A percentile compares a stretch with the other conserved stretches of the same genome.
phyloP scores from a whole-genome alignment of 352 stramenopile species.

The Phytophthora capsici region DNA sequence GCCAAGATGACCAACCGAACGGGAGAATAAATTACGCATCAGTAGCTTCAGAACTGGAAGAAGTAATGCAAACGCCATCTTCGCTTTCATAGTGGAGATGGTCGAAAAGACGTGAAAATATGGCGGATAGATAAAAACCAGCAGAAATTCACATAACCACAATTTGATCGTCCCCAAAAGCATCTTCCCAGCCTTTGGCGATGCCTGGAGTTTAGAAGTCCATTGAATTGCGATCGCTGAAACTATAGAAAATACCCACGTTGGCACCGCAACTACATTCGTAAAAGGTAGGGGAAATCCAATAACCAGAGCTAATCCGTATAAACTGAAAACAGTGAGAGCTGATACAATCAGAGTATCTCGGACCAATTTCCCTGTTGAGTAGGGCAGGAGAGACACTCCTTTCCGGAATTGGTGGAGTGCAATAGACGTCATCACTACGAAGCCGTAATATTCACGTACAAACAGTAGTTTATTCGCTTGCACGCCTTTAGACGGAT shows the following conservation, averaged over 20 bases:
- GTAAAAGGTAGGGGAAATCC: slow-evolving; percentile 28
- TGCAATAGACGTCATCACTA: slow-evolving; percentile 24
- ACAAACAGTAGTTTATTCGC: slow-evolving; percentile 22
- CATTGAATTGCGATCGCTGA: slow-evolving; percentile 1
- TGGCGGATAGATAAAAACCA: too few relatives aligned
- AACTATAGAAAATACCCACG: not conserved
- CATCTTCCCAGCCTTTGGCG: too few relatives aligned
- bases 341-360: slow-evolving; percentile 9
- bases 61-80: too few relatives aligned
- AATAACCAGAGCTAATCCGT: slow-evolving; percentile 4
- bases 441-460: slow-evolving; percentile 25
- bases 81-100: too few relatives aligned
- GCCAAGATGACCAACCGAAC: too few relatives aligned
- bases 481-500: slow-evolving; percentile 14
- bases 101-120: too few relatives aligned
- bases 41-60: too few relatives aligned
- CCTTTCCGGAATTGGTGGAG: slow-evolving; percentile 16
- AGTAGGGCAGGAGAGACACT: slow-evolving; percentile 16
- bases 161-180: too few relatives aligned
- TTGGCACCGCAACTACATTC: slow-evolving; percentile 6
- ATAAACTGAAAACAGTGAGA: not conserved
- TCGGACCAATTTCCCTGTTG: slow-evolving; percentile 4
- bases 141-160: too few relatives aligned
- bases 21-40: too few relatives aligned
- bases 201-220: not conserved